These are phyloP conservation scores for Tolypocladium capitatum DNA, from an alignment of 2,329 filamentous ascomycete genomes.

Conservation along the genomic window DNA sequence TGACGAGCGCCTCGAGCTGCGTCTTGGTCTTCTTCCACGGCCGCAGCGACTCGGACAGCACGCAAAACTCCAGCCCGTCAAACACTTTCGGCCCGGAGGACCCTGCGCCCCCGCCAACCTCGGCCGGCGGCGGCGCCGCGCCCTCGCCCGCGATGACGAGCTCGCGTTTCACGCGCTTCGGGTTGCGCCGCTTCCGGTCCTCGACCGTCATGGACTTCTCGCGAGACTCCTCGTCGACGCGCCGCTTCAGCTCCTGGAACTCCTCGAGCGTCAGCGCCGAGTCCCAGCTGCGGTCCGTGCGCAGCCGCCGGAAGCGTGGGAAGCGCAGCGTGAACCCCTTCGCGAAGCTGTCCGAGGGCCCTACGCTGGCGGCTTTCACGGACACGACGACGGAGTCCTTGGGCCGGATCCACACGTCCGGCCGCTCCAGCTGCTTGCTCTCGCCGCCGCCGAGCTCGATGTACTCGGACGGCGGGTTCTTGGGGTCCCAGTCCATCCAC, in stretches of 20 bases:
- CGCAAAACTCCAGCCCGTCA: constrained; percentile 63
- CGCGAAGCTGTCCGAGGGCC: constrained; percentile 63
- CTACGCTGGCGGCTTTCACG: constrained; percentile 75
- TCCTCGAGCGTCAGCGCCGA: constrained; percentile 65
- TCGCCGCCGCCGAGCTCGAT: constrained; percentile 74
- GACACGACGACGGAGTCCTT: constrained; percentile 76
- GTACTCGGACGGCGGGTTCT: constrained; percentile 61
- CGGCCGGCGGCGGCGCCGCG: constrained; percentile 21
- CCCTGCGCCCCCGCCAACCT: not conserved
- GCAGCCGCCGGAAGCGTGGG: constrained; percentile 71
- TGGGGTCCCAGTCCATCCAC: constrained; percentile 75
- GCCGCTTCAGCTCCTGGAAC: constrained; percentile 57
- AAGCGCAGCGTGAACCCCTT: constrained; percentile 72
- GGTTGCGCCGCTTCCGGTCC: constrained; percentile 40
- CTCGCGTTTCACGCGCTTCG: constrained; percentile 55
- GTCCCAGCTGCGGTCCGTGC: constrained; percentile 76
- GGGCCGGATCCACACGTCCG: constrained; percentile 88
- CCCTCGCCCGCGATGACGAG: constrained; percentile 60
- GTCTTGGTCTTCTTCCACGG: constrained; percentile 64
- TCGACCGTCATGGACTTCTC: constrained; percentile 70
- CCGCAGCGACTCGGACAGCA: constrained; percentile 62
- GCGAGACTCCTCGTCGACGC: constrained; percentile 55
- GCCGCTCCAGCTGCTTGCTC: constrained; percentile 55
- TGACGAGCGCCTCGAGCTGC: constrained; percentile 69
- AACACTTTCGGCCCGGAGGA: constrained; percentile 56